These are phyloP conservation scores for Tarenaya hassleriana DNA, from an alignment of 345 rosid species.

Conservation along the genomic window DNA sequence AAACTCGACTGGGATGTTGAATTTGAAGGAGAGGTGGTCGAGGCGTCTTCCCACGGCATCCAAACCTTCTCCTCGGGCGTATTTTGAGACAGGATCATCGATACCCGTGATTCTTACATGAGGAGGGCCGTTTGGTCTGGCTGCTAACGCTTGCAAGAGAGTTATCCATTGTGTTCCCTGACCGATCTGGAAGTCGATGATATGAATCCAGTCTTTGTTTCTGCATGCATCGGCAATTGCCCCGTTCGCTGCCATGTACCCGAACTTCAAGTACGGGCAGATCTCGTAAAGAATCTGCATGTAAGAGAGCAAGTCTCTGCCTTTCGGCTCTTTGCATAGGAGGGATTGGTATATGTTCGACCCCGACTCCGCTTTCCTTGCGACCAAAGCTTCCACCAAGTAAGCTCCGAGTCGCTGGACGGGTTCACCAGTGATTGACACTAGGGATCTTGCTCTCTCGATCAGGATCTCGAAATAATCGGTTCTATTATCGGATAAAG, in stretches of 20 bases:
- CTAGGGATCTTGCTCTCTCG: slow-evolving; percentile 41
- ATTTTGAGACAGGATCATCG: slow-evolving; percentile 59
- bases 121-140: slow-evolving; percentile 86
- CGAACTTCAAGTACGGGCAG: slow-evolving; percentile 88
- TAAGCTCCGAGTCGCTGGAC: slow-evolving; percentile 45
- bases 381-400: slow-evolving; percentile 47
- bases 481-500: slow-evolving; percentile 34
- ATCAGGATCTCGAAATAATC: slow-evolving; percentile 30
- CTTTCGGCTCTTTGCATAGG: slow-evolving; percentile 64
- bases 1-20: slow-evolving; percentile 73
- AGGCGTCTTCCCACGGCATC: slow-evolving; percentile 58
- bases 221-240: slow-evolving; percentile 97
- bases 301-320: slow-evolving; percentile 62
- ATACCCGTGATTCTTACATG: slow-evolving; percentile 71
- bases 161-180: slow-evolving; percentile 85
- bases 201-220: slow-evolving; percentile 70
- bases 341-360: slow-evolving; percentile 59
- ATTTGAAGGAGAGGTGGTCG: slow-evolving; percentile 50
- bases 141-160: slow-evolving; percentile 90
- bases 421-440: slow-evolving; percentile 45
- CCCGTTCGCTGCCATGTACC: slow-evolving; percentile 94
- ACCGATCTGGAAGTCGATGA: no score
- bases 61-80: slow-evolving; percentile 69
- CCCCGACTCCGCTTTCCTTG: slow-evolving; percentile 39
- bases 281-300: slow-evolving; percentile 77